Base-by-base conservation (phyloP, 108 stramenopile species). In the Pseudonitzschia multiseries region DNA sequence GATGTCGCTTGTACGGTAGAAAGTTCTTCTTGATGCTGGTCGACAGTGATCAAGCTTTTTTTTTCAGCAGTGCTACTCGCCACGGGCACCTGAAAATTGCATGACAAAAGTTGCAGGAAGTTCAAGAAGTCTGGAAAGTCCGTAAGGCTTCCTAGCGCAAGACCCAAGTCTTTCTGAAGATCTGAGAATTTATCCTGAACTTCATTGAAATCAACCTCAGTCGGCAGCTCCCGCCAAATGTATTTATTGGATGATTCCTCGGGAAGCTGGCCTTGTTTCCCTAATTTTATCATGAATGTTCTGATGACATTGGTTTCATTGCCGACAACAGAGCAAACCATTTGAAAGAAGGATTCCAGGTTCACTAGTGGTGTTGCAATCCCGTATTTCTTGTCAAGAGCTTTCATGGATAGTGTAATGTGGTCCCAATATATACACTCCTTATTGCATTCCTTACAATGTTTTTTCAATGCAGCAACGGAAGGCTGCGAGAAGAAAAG, bases 401-500 rank as follows among this genome's bases (percentile, higher is more conserved):
- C 56, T 43, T 46, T 36, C 42, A 74, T 68, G 40, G 76, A 57
- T 15, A 46, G 21, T 21, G 44, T 42, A 17, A 77, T 53, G 29
- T 46, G 50, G 20, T 61, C 76, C 41, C 61, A 48, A 24, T 26
- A 71, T 2, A 77, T 46, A 27, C 64, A 64, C 56, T 71, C 64
- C 52, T 46, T 51, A 21, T 70, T 40, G 48, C 76, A 77, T n/a
- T 57, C 27, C 9, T 40, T 12, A 4, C 4, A 33, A 40, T 77
- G 76, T 41, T 64, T 26, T 40, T 57, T 9, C 53, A 77, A 31
- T 18, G 53, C 60, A 20, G 1, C n/a, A 20, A 44, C 50, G 15
- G 48, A n/a, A 31, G 76, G 76, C 20, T 51, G 63, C 9, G 56
- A 56, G 46, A 77, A 71, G 28, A 64, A 57, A 40, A 85, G 57